Base-by-base conservation (phyloP, 2,329 filamentous ascomycete species). In the Berkeleyomyces rouxiae region DNA sequence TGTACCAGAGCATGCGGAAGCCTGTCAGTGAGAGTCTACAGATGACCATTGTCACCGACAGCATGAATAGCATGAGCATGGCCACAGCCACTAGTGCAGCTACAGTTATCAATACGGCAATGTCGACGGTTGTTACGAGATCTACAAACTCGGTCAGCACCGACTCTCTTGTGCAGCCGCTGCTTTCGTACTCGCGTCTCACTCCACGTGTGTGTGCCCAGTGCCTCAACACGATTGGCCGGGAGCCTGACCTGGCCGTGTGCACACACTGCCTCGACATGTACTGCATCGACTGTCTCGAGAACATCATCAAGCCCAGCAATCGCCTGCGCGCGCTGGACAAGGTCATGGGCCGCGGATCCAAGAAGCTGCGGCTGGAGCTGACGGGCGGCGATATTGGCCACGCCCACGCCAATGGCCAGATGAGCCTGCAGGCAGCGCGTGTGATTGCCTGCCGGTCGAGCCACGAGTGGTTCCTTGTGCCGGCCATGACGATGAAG, bases 201-300 rank as follows among this genome's bases (percentile, higher is more conserved):
- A 66, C 68, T 44, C 70, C 70, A 13, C 71, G 73, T 11, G 70
- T 70, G 58, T 76, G 74, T 64, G 71, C 71, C 3, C 72, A 75
- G 61, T 76, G 74, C 33, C 68, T 76, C 0, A 68, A 72, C 43
- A 70, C 70, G 2, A 71, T 76, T 37, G 64, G 63, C 0, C 66
- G 67, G 1, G 67, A 67, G 2, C 71, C 72, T 1, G 69, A 70
- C 31, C 73, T 74, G 43, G 68, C 66, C 10, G 68, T 76, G 57
- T 76, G 74, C 63, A 67, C 68, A 62, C 70, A 69, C 59, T 76
- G 74, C 64, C 70, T 76, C 66, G 74, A 75, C 64, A 69, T 69
- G 51, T 74, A 72, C 61, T 76, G 75, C 61, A 58, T 68, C n/a
- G 64, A 66, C 10, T 76, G 74, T 42, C 62, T 74, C 33, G 64